Evolutionary conservation across 2,329 filamentous ascomycete genomes (phyloP).

Genomic region (Aureobasidium subglaciale): DNA sequence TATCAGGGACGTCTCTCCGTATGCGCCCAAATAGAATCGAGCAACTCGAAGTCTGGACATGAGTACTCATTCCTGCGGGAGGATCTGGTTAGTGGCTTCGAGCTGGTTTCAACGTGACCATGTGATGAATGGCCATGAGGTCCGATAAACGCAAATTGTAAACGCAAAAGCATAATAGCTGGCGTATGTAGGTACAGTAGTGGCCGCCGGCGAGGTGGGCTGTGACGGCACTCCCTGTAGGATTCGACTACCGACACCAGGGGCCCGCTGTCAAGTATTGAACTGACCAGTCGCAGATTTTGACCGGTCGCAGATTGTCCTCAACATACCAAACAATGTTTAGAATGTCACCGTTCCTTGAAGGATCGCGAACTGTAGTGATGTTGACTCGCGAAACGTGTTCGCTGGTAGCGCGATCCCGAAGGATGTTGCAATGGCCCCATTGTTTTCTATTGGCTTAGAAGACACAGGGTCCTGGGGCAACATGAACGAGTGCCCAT

Average conservation of each 20-base stretch:
- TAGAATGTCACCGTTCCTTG: background rate
- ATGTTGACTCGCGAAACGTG: background rate
- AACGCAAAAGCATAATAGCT: too few relatives aligned
- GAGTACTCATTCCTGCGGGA: too few relatives aligned
- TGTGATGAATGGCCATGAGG: too few relatives aligned
- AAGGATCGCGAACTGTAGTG: background rate
- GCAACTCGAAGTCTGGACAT: background rate
- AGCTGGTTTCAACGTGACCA: too few relatives aligned
- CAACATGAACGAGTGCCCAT: background rate
- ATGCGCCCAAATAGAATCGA: background rate
- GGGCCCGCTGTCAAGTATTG: background rate
- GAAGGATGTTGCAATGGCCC: background rate
- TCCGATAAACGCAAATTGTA: too few relatives aligned
- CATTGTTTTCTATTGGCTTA: background rate
- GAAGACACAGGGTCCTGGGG: background rate
- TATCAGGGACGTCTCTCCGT: too few relatives aligned
- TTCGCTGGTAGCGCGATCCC: background rate
- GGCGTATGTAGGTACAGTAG: too few relatives aligned
- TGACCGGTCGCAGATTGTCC: background rate
- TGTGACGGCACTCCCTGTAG: background rate
- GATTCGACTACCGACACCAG: background rate
- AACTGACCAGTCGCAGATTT: background rate
- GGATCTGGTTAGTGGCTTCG: background rate
- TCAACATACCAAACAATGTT: background rate
- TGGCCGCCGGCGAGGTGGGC: background rate